Conservation (phyloP, 106 monocot genomes). For the Posidonia australis region DNA sequence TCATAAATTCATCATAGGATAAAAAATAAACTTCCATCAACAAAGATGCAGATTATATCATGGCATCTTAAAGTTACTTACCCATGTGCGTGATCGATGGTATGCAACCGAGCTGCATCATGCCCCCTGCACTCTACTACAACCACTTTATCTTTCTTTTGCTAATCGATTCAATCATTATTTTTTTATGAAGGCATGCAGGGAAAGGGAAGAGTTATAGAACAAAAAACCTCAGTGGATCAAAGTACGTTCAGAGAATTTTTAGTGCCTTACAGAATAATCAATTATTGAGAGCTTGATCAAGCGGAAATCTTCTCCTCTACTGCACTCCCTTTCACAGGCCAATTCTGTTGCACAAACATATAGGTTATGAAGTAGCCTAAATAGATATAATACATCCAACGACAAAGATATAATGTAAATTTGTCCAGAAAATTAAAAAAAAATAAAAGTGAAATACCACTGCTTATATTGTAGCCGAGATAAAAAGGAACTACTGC, state of each 20-base stretch:
- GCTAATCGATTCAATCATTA: slow-evolving; percentile 20
- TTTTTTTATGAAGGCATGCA: neutral
- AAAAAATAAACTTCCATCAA: neutral
- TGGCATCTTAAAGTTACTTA: slow-evolving; percentile 20
- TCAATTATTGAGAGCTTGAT: slow-evolving; percentile 88
- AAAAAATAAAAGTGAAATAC: too few relatives aligned
- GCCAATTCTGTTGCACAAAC: slow-evolving; percentile 33
- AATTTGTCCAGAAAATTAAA: neutral
- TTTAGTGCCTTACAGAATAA: slow-evolving; percentile 45
- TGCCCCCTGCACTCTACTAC: slow-evolving; percentile 90
- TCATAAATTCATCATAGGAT: too few relatives aligned
- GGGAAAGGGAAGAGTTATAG: neutral
- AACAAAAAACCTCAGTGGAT: neutral
- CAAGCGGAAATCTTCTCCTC: slow-evolving; percentile 91
- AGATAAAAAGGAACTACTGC: too few relatives aligned
- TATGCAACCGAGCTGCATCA: slow-evolving; percentile 84
- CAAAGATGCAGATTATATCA: neutral
- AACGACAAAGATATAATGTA: neutral
- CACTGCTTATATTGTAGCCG: too few relatives aligned
- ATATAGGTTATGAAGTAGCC: neutral
- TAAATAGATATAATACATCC: neutral
- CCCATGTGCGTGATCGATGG: slow-evolving; percentile 77
- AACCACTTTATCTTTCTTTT: slow-evolving; percentile 55
- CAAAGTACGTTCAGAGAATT: neutral
- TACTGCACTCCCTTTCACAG: slow-evolving; percentile 93